Base-by-base conservation (phyloP, 495 filamentous ascomycete genomes). In the Penicillium egyptiacum region DNA sequence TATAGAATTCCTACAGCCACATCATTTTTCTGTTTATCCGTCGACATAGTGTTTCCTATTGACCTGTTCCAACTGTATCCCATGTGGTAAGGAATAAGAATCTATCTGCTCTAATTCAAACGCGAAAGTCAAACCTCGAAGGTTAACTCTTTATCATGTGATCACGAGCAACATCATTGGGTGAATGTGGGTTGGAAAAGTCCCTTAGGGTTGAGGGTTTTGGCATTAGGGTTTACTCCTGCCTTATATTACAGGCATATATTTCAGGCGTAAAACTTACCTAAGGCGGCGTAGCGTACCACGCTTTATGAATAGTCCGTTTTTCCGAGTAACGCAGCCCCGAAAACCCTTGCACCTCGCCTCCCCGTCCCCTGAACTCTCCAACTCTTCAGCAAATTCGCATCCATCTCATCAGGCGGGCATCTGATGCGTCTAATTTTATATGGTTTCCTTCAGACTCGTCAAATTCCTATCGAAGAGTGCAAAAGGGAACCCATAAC, bases 301-400 rank as follows among this genome's bases (percentile, higher is more conserved):
- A 0, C 10, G 35, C 3, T 16, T 41, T 11, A 52, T 41, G 5
- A 16, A 45, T 50, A 5, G 16, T 56, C 57, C 45, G 37, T 30
- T 16, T 9, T 33, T 14, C 40, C 3, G 31, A 19, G 7, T 6
- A 4, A 5, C 43, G 22, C 53, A 39, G 31, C 53, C 53, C 53
- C 53, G 30, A 56, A 56, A 56, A 49, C 53, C 53, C 53, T 56
- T 3, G n/a, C 20, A 26, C 2, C 12, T 40, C 17, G 9, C 44
- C 16, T 35, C 53, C 20, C 53, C 19, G 6, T 4, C 28, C 16
- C 17, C 28, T 48, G 8, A 30, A 12, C 1, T 0, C 28, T 19
- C 30, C n/a, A 20, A 40, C 16, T n/a, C 42, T 6, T 11, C 44
- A 49, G 28, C 19, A 9, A 37, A 45, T 40, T 14, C 23, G 0